Percentiles rank a stretch among this genome's conserved stretches.
These are phyloP conservation scores for Penicillium sp. DNA, from an alignment of 2,329 filamentous ascomycete genomes.

Conservation along the genomic window DNA sequence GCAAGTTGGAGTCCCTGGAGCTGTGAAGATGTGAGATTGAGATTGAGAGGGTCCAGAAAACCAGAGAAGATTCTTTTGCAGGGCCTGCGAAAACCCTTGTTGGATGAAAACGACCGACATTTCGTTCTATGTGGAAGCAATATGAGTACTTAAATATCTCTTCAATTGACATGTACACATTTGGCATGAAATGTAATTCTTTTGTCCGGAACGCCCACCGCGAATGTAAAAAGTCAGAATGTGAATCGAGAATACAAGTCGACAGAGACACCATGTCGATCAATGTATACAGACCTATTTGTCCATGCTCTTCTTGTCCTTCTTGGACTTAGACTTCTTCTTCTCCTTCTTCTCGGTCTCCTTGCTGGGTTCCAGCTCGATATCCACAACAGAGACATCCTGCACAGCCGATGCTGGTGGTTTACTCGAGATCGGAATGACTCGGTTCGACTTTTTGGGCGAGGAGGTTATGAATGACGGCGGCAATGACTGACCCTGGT, in stretches of 20 bases:
- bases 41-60: not conserved
- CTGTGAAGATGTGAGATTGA: not conserved
- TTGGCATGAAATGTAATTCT: slow-evolving; percentile 8
- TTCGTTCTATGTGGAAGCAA: too few relatives aligned
- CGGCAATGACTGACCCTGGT: slow-evolving; percentile 34
- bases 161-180: slow-evolving; percentile 13
- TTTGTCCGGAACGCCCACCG: slow-evolving; percentile 22
- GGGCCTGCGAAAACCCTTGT: too few relatives aligned
- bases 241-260: slow-evolving; percentile 4
- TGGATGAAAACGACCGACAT: too few relatives aligned
- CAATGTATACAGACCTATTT: slow-evolving; percentile 8
- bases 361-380: slow-evolving; percentile 14
- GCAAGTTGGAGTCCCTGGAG: slow-evolving; percentile 1
- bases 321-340: slow-evolving; percentile 10
- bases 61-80: not conserved
- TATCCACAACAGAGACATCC: slow-evolving; percentile 19
- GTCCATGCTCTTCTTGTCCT: slow-evolving; percentile 16
- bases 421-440: slow-evolving; percentile 19
- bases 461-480: slow-evolving; percentile 19
- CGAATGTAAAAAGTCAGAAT: slow-evolving; percentile 13
- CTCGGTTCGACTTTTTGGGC: slow-evolving; percentile 17
- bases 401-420: slow-evolving; percentile 12
- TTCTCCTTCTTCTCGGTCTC: slow-evolving; percentile 9
- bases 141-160: not conserved
- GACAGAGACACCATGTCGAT: not conserved